phyloP scores from a whole-genome alignment of 2,329 filamentous ascomycete species.

The Phyllosticta ampelicida region DNA sequence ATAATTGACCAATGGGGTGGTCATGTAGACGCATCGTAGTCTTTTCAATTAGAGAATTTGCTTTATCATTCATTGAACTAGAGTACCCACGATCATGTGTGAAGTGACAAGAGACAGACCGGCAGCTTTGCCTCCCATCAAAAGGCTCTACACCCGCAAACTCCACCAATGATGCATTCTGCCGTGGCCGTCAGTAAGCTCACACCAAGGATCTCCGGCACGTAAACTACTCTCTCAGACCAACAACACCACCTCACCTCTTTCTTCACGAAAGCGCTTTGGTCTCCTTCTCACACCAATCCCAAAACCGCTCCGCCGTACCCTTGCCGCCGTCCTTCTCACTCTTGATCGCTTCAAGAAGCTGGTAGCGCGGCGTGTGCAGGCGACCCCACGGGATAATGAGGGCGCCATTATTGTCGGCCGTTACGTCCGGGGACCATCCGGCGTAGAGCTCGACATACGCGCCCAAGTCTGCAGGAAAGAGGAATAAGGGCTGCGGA shows the following conservation, averaged over 20 bases:
- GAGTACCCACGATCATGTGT: too few species aligned
- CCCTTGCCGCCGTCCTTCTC: constrained; percentile 29
- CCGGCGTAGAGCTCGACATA: constrained; percentile 11
- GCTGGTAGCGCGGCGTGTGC: constrained; percentile 24
- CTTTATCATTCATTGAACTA: too few species aligned
- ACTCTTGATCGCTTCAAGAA: constrained; percentile 21
- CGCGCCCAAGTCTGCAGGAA: constrained; percentile 5
- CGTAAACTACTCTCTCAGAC: not conserved
- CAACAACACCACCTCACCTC: not conserved
- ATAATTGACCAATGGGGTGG: too few species aligned
- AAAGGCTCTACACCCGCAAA: too few species aligned
- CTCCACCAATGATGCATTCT: too few species aligned
- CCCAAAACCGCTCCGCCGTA: constrained; percentile 30
- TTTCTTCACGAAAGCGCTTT: constrained; percentile 1
- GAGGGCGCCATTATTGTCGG: constrained; percentile 20
- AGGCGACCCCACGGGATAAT: constrained; percentile 38
- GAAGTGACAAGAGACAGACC: too few species aligned
- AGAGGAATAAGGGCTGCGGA: not conserved
- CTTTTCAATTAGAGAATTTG: too few species aligned
- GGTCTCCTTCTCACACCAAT: constrained; percentile 29
- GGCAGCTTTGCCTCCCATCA: too few species aligned
- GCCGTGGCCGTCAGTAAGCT: not conserved
- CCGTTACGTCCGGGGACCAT: constrained; percentile 4
- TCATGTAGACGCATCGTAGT: too few species aligned
- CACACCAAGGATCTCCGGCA: not conserved